These are phyloP conservation scores for Medicago arabica DNA, from an alignment of 306 rosid species.

Conservation along the genomic window DNA sequence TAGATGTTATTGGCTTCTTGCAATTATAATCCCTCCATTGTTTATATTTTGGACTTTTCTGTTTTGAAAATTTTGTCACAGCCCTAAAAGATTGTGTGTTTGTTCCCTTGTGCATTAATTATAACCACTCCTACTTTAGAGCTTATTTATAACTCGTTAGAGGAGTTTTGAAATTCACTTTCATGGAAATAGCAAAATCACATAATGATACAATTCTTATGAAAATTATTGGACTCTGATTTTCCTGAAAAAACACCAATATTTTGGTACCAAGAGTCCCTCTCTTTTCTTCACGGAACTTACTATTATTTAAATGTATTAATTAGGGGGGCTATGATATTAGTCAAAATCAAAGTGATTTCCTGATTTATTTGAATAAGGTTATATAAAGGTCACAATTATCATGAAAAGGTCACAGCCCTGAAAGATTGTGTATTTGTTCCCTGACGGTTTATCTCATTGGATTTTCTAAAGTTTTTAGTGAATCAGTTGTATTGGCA, in stretches of 20 bases:
- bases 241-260: slow-evolving; percentile 7
- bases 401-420: too few relatives aligned
- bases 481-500: too few relatives aligned
- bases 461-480: too few relatives aligned
- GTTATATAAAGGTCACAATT: not conserved
- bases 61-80: slow-evolving; percentile 34
- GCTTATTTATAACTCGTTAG: slow-evolving; percentile 18
- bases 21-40: slow-evolving; percentile 26
- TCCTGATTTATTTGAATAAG: not conserved
- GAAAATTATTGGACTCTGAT: slow-evolving; percentile 22
- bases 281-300: not conserved
- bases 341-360: not conserved
- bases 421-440: too few relatives aligned
- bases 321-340: not conserved
- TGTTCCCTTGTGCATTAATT: slow-evolving; percentile 33
- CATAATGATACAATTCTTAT: not conserved
- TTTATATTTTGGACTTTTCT: slow-evolving; percentile 38
- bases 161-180: slow-evolving; percentile 33
- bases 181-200: slow-evolving; percentile 25
- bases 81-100: slow-evolving; percentile 23
- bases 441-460: too few relatives aligned
- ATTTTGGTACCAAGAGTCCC: not conserved
- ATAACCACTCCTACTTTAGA: slow-evolving; percentile 27
- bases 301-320: not conserved
- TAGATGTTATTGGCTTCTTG: slow-evolving; percentile 25